phyloP scores from a whole-genome alignment of 2,329 filamentous ascomycete species.

The Monosporascus ibericus region DNA sequence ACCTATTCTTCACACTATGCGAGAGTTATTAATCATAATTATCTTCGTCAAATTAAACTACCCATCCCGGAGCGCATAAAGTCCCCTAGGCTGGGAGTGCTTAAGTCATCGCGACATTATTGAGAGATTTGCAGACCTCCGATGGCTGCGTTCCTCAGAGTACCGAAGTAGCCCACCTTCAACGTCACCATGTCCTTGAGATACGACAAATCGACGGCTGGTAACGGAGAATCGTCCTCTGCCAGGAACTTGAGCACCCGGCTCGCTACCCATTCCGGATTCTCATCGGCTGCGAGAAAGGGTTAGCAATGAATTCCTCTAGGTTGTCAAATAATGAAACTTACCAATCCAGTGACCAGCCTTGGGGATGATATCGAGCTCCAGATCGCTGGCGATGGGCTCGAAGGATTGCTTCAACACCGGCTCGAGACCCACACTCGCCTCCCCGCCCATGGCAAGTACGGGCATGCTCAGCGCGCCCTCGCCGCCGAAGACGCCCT shows the following conservation, averaged over 20 bases:
- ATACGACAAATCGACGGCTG: conserved; percentile 11
- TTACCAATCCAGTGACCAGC: conserved; percentile 33
- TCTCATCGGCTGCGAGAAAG: conserved; percentile 18
- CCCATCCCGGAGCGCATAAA: no score
- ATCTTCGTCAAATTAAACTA: no score
- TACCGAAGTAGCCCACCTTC: conserved; percentile 17
- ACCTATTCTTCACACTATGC: no score
- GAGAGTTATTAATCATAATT: no score
- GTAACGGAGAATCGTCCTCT: conserved; percentile 12
- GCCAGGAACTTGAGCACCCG: conserved; percentile 15
- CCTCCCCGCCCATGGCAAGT: conserved; percentile 29
- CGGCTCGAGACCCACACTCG: conserved; percentile 18
- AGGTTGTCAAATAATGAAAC: conserved; percentile 5
- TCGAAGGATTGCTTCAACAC: conserved; percentile 11
- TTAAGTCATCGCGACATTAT: background rate
- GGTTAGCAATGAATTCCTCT: background rate
- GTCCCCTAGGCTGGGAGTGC: no score
- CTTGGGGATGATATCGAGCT: conserved; percentile 27
- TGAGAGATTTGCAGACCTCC: conserved; percentile 13
- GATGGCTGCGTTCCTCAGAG: conserved; percentile 12
- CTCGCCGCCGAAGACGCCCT: conserved; percentile 26
- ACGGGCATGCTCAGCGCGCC: conserved; percentile 25
- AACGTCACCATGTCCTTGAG: conserved; percentile 15
- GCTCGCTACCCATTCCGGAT: conserved; percentile 18
- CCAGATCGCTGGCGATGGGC: conserved; percentile 18